A percentile compares a stretch with the other conserved stretches of the same genome.
Conservation (phyloP, 371 early-diverging fungal species). For the Entomophthora muscae region DNA sequence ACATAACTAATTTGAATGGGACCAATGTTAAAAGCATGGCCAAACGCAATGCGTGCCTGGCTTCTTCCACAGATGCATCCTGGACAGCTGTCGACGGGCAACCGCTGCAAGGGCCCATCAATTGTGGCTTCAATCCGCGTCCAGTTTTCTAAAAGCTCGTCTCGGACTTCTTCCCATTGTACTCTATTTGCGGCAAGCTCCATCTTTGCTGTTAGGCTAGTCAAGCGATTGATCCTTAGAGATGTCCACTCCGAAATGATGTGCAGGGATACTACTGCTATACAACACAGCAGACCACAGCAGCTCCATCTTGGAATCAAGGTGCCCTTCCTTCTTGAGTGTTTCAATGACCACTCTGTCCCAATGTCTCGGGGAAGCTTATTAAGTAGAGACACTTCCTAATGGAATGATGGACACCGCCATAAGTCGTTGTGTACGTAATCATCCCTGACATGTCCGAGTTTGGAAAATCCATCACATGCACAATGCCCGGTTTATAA, state of each 20-base stretch:
- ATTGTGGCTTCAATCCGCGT: not conserved
- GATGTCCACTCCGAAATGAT: not conserved
- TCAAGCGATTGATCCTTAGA: not conserved
- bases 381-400: not conserved
- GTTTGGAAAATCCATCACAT: not conserved
- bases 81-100: not conserved
- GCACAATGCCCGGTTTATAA: not conserved
- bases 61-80: not conserved
- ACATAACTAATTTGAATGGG: not conserved
- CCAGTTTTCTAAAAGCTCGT: not conserved
- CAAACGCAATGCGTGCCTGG: not conserved
- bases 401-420: not conserved
- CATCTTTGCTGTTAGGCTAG: not conserved
- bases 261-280: not conserved
- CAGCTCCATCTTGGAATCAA: not conserved
- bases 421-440: not conserved
- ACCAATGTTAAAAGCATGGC: not conserved
- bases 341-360: not conserved
- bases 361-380: not conserved
- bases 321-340: not conserved
- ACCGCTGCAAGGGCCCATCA: not conserved
- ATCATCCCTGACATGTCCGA: not conserved
- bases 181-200: not conserved
- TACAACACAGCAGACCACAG: not conserved
- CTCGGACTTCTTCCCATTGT: not conserved